Base-by-base conservation (phyloP, 2,329 filamentous ascomycete species). In the Dryadomyces quercus-mongolicae region DNA sequence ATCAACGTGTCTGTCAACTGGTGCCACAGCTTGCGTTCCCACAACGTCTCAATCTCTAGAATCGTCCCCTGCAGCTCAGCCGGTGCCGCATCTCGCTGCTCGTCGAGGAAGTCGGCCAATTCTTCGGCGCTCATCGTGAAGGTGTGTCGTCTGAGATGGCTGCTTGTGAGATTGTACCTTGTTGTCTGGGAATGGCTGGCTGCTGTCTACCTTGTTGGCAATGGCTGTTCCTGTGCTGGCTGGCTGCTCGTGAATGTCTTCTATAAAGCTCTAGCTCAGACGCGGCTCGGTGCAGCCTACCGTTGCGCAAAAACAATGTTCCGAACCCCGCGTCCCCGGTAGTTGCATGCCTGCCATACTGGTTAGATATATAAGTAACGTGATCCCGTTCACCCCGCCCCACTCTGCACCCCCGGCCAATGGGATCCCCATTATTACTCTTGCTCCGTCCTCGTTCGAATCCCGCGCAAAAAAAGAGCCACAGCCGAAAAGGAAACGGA, bases 21-120 rank as follows among this genome's bases (percentile, higher is more conserved):
- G 75, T 98, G 93, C 93, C 93, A 98, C 72, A 98, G 80, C 74
- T 96, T 96, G 65, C 92, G 85, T 76, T 98, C 93, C 93, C 93
- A 98, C 67, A 84, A 88, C 68, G 95, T 90, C 75, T 98, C 93
- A 61, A 98, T 95, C 64, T 85, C 82, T 63, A 98, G 80, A 70
- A 96, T 88, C 65, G 88, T 82, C 64, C 85, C 80, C 72, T 96
- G 91, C 53, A 95, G 81, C 68, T 95, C 87, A 62, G 90, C 87
- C 52, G 90, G 87, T 64, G 90, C 88, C 68, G 84, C 76, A 67
- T 95, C 89, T 68, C 90, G 86, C 80, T 94, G 88, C 63, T 95
- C 86, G 58, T 84, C 82, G 60, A 98, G 86, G 73, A 97, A 95
- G 70, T 95, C 88, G 67, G 88, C 80, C 69, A 97, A 93, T 66